Conservation (phyloP, 768 basidiomycete species). For the Russula dissimulans region DNA sequence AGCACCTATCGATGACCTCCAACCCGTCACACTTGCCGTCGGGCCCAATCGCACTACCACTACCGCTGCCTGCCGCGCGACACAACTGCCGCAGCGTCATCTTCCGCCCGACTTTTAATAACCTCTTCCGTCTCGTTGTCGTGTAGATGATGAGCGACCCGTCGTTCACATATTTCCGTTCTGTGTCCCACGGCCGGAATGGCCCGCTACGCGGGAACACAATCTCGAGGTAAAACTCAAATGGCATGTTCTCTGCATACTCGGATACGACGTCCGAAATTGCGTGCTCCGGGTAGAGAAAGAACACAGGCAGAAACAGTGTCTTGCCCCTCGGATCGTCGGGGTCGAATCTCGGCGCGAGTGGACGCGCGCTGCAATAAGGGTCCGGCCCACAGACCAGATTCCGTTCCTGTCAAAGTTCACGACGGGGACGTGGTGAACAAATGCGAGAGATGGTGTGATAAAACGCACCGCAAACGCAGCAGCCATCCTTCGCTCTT, state of each 20-base stretch:
- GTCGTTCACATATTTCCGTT: slow-evolving; percentile 48
- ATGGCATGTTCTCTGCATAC: slow-evolving; percentile 79
- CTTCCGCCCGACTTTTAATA: slow-evolving; percentile 88
- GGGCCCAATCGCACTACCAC: slow-evolving; percentile 24
- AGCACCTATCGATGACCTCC: slow-evolving; percentile 69
- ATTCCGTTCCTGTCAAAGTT: slow-evolving; percentile 54
- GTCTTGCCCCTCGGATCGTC: slow-evolving; percentile 51
- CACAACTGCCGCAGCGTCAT: slow-evolving; percentile 79
- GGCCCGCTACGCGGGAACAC: slow-evolving; percentile 76
- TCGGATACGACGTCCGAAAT: slow-evolving; percentile 83
- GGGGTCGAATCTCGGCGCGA: slow-evolving; percentile 55
- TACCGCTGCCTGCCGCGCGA: slow-evolving; percentile 36
- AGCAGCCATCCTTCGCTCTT: slow-evolving; percentile 40
- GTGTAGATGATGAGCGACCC: slow-evolving; percentile 73
- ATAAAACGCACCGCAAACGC: slow-evolving; percentile 53
- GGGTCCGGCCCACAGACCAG: slow-evolving; percentile 48
- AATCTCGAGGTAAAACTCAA: slow-evolving; percentile 62
- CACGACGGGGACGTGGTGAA: too few species aligned
- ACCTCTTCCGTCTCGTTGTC: slow-evolving; percentile 60
- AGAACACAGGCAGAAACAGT: slow-evolving; percentile 79
- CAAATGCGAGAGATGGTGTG: neutral
- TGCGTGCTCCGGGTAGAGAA: slow-evolving; percentile 85
- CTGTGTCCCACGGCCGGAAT: slow-evolving; percentile 68
- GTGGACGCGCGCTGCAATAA: slow-evolving; percentile 44
- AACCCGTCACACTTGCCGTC: slow-evolving; percentile 72